These are phyloP conservation scores for Mycena albidolilacea DNA, from an alignment of 768 basidiomycete species.

Conservation along the genomic window DNA sequence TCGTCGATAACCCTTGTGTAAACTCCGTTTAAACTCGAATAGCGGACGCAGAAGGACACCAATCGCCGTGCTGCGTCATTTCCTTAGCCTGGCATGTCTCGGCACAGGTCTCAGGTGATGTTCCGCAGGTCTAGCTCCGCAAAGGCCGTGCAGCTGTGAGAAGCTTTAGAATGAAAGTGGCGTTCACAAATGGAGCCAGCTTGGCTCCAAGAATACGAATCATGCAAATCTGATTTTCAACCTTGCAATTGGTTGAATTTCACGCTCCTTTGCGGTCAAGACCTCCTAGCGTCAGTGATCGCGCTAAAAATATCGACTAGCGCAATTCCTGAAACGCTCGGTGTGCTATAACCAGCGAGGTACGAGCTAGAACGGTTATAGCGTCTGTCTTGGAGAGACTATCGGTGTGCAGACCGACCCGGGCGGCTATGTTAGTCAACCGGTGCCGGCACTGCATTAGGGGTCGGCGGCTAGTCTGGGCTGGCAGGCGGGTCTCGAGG, in stretches of 20 bases:
- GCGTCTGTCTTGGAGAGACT: too few species aligned
- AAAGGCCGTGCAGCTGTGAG: neutral
- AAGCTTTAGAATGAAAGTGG: neutral
- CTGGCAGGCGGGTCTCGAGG: neutral
- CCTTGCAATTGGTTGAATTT: neutral
- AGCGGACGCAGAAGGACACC: slow-evolving; percentile 2
- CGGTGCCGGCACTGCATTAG: neutral
- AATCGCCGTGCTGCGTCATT: slow-evolving; percentile 33
- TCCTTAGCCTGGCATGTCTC: slow-evolving; percentile 2
- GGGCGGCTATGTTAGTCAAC: too few species aligned
- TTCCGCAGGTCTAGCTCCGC: neutral
- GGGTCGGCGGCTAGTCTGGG: neutral
- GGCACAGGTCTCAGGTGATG: slow-evolving; percentile 30
- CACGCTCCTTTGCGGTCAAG: too few species aligned
- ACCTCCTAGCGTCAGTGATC: too few species aligned
- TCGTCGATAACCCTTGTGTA: too few species aligned
- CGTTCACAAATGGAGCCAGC: slow-evolving; percentile 7
- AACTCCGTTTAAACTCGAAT: neutral
- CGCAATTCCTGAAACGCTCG: too few species aligned
- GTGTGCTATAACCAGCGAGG: too few species aligned
- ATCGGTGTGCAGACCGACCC: too few species aligned
- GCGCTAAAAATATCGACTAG: too few species aligned
- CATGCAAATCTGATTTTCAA: neutral
- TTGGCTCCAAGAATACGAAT: neutral
- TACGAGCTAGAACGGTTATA: too few species aligned